phyloP scores from a whole-genome alignment of 345 rosid species.

The Trapa incisa region DNA sequence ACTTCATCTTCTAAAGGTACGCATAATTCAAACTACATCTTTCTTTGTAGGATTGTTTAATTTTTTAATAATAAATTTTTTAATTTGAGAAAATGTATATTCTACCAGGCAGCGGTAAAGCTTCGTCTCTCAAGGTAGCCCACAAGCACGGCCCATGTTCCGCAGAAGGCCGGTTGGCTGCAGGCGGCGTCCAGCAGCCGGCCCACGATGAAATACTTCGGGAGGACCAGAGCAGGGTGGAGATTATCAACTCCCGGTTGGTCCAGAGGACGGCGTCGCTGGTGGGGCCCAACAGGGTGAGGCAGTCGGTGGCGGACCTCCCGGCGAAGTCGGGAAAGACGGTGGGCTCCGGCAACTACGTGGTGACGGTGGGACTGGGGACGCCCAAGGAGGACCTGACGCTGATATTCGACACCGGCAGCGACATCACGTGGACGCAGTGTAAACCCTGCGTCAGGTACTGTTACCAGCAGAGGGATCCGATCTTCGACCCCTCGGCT shows the following conservation, averaged over 20 bases:
- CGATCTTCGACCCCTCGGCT: constrained; percentile 30
- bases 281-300: constrained; percentile 3
- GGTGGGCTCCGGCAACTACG: constrained; percentile 39
- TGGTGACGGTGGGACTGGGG: constrained; percentile 51
- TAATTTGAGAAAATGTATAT: no score
- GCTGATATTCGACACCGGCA: constrained; percentile 56
- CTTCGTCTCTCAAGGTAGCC: constrained; percentile 40
- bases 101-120: background rate
- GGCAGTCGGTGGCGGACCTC: constrained; percentile 14
- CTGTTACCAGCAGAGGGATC: constrained; percentile 45
- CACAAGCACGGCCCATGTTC: constrained; percentile 72
- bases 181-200: constrained; percentile 9
- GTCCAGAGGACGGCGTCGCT: constrained; percentile 9
- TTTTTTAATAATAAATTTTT: no score
- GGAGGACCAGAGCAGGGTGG: constrained; percentile 50
- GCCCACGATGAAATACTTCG: constrained; percentile 35
- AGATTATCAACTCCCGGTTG: constrained; percentile 41
- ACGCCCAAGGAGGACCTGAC: constrained; percentile 35
- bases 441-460: constrained; percentile 36
- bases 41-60: no score
- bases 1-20: background rate
- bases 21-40: no score
- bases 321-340: constrained; percentile 51
- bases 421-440: constrained; percentile 64
- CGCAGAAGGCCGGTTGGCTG: constrained; percentile 6